Evolutionary conservation across 2,329 filamentous ascomycete genomes (phyloP).

Genomic region (Phyllosticta paracitricarpa): DNA sequence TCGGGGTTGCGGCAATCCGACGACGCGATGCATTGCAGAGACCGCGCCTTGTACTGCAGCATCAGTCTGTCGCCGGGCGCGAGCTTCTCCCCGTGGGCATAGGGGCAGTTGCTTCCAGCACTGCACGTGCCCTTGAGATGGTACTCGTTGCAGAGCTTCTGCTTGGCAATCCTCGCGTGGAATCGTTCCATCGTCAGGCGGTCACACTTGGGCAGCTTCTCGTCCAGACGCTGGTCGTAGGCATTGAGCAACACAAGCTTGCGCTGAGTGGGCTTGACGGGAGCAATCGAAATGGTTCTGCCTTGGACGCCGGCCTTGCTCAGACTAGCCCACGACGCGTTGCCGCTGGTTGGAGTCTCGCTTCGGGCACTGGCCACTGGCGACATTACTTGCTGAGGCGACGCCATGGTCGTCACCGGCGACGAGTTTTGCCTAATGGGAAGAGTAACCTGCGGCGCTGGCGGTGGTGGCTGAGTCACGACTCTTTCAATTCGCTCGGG

Average conservation of each 20-base stretch:
- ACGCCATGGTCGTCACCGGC: conserved; percentile 2
- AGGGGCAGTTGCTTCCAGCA: conserved; percentile 23
- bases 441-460: conserved; percentile 11
- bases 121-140: conserved; percentile 27
- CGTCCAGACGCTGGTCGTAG: conserved; percentile 33
- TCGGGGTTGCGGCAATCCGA: conserved; percentile 21
- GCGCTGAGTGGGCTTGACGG: conserved; percentile 19
- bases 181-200: conserved; percentile 19
- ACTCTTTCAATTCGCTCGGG: conserved; percentile 17
- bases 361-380: conserved; percentile 12
- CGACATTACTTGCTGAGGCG: conserved; percentile 10
- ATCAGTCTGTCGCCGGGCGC: conserved; percentile 22
- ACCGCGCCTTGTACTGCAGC: conserved; percentile 26
- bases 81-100: conserved; percentile 24
- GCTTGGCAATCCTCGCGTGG: conserved; percentile 17
- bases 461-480: conserved; percentile 8
- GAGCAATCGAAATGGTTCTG: conserved; percentile 57
- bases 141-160: conserved; percentile 29
- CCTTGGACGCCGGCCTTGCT: conserved; percentile 68
- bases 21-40: conserved; percentile 18
- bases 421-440: conserved; percentile 10
- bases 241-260: conserved; percentile 34
- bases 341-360: conserved; percentile 13
- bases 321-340: conserved; percentile 29
- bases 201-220: conserved; percentile 24